Base-by-base conservation (phyloP, 805 yeast species). In the Candida boidinii region DNA sequence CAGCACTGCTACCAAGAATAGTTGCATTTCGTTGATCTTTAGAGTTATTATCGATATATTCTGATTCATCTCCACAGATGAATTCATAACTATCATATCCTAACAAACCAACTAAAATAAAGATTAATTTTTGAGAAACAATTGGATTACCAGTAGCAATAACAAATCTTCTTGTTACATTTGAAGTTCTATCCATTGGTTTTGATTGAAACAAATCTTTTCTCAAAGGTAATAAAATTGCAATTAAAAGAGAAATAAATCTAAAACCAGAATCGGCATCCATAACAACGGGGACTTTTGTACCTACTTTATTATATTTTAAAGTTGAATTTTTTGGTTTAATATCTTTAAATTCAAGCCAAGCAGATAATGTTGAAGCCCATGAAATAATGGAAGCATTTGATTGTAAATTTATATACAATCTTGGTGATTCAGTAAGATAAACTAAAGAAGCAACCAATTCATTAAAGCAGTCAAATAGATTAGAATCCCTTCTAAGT, bases 341-440 rank as follows among this genome's bases (percentile, higher is more conserved):
- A 7, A 58, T 74, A 39, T 73, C 79, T 43, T 72, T 73, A 42
- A 66, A 62, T 43, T 71, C 76, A 14, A 72, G 48, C 79, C 79
- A 73, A 23, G 70, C 60, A 14, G 70, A 54, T 2, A 71, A 60
- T 33, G 68, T 72, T 20, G 66, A 55, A 0, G 70, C 68, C 79
- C 79, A 73, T 36, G 65, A 65, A 14, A 67, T 45, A 26, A 72
- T 43, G 28, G 61, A 54, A 18, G 63, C 54, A 39, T 62, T 58
- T 21, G 58, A 54, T 39, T 64, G 60, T 11, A 71, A 44, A 9
- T 64, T 56, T 36, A 63, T 60, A 23, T 67, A 60, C 26, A 73
- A 47, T 33, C 72, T 57, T 5, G 78, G 76, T 2, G 68, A 53
- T 41, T 68, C 68, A 9, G 58, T 48, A 27, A 64, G 49, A 29